Base-by-base conservation (phyloP, 2,329 filamentous ascomycete species). In the Pseudogymnoascus sp. region DNA sequence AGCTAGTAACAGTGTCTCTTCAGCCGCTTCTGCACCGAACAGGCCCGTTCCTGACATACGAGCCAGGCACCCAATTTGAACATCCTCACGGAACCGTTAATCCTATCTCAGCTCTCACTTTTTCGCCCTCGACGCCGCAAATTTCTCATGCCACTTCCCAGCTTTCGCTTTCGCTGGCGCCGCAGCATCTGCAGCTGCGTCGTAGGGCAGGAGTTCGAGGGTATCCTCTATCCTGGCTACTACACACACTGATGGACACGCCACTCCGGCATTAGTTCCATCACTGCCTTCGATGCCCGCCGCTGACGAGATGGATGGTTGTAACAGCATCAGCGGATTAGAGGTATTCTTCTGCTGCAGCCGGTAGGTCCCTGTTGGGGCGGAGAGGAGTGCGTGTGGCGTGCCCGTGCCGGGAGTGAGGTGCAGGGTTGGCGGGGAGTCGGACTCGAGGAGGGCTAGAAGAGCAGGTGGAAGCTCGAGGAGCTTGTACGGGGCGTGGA, bases 291-390 rank as follows among this genome's bases (percentile, higher is more conserved):
- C 26, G 26, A 62, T 59, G 35, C 68, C 68, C 12, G 60, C 59
- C 13, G 64, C 60, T 19, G 65, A 63, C 1, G 66, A 67, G 0
- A 39, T 37, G 4, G 68, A 70, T 15, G 76, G 72, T 23, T 73
- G 69, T 30, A 86, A 73, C 2, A 86, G 69, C 66, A 85, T 79
- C 52, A 86, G 75, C n/a, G 80, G 79, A 67, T 86, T 86, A 48
- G 83, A 86, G 0, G 83, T 85, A 69, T 85, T 86, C 69, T 86
- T 86, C 67, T 86, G 83, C 28, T 80, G 81, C 52, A 86, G 75
- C 5, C 76, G 76, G 71, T 84, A 86, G 13, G 77, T 79, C 65
- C 77, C 79, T 59, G 74, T 70, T 3, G 76, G 76, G 0, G 77
- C 76, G 65, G 74, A 78, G 59, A 86, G 76, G 39, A 84, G 68